A percentile compares a stretch with the other conserved stretches of the same genome.
phyloP scores from a whole-genome alignment of 176 grass and related monocot species.

The Puya raimondii region DNA sequence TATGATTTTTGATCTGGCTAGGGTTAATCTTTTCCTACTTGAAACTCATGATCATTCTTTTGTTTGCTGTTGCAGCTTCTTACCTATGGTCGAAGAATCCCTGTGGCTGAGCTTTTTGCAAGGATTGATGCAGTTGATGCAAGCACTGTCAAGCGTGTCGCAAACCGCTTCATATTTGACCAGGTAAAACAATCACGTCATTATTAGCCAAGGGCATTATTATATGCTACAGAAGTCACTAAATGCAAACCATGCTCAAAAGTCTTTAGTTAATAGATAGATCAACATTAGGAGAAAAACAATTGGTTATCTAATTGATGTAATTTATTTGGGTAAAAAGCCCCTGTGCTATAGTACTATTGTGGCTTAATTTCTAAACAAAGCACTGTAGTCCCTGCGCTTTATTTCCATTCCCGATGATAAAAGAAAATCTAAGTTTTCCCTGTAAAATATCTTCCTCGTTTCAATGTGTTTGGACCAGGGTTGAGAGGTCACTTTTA shows the following conservation, averaged over 20 bases:
- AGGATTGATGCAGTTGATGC: constrained; percentile 99
- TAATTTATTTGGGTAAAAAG: no score
- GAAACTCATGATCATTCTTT: constrained; percentile 13
- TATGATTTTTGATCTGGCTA: neutral
- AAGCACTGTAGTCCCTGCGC: no score
- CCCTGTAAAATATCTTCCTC: no score
- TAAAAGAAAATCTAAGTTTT: no score
- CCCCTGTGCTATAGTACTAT: no score
- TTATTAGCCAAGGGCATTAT: neutral
- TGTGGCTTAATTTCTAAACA: no score
- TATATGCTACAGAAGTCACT: neutral
- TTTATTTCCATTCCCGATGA: no score
- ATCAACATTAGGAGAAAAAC: no score
- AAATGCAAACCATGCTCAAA: neutral
- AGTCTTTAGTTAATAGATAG: no score
- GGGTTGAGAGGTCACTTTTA: no score
- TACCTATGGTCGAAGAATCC: constrained; percentile 90
- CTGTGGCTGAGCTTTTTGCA: constrained; percentile 78
- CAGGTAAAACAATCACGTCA: constrained; percentile 36
- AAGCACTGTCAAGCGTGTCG: constrained; percentile 80
- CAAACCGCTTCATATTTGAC: constrained; percentile 99
- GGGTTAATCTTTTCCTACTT: neutral
- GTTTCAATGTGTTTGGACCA: no score
- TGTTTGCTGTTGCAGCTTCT: constrained; percentile 41
- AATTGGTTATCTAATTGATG: no score